Evolutionary conservation across 2,329 filamentous ascomycete species (phyloP), one percentile per base, ranked within the genome.

Genomic region (Plenodomus lindquistii): DNA sequence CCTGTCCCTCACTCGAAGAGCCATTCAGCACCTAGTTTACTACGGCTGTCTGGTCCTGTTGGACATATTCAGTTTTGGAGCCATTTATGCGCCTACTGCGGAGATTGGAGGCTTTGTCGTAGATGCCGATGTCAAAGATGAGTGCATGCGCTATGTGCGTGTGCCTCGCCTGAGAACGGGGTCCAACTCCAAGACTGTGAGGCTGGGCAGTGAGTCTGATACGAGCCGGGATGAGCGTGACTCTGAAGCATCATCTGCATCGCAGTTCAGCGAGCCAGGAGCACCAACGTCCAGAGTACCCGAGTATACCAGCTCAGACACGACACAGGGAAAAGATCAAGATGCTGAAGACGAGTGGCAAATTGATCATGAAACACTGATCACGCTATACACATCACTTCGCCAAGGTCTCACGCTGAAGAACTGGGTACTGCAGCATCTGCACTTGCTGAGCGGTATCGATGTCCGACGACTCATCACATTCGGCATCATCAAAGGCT

Each of bases 401-500:
- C 84, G 85, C 46, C 89, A 91, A 39, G 91, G 91, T 31, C 84
- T 90, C 42, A 89, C 85, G n/a, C 81, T 97, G 11, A 88, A 88
- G 66, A 89, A 93, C 69, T 97, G 91, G 90, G 85, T 94, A 58
- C 81, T 88, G 49, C 79, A 86, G 24, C 88, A 96, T 71, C 81
- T 85, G 57, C 83, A 87, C 35, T 76, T 88, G 34, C 79, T 97
- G 8, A 78, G 81, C 11, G 86, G 87, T 64, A 85, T 99, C 48
- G 94, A 99, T 70, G 85, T 97, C 46, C 85, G 94, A 11, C 86
- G 94, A 21, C 86, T 99, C 55, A 90, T 97, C 55, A 95, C 96
- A 50, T 99, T 97, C 65, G 94, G 93, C 48, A 83, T 97, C 50
- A 96, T 97, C 71, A 97, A 97, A 74, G 92, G 93, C 15, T 89